A percentile compares a stretch with the other conserved stretches of the same genome.
phyloP scores from a whole-genome alignment of 148 eudicot genomes.

The Rhododendron mucronatum region DNA sequence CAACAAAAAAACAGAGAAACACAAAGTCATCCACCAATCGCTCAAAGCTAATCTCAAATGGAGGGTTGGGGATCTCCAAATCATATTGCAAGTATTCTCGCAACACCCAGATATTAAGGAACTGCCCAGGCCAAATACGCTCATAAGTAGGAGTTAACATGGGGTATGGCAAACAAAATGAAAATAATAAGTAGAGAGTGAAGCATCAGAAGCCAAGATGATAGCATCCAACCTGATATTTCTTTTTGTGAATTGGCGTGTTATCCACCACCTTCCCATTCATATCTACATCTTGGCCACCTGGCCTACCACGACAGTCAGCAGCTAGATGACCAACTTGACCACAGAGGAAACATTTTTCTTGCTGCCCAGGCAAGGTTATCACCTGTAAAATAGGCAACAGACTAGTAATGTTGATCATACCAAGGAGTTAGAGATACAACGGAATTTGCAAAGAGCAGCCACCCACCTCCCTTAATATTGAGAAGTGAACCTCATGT shows the following conservation, averaged over 20 bases:
- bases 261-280: slow-evolving; percentile 52
- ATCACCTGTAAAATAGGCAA: slow-evolving; percentile 49
- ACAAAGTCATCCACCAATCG: slow-evolving; percentile 93
- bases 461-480: slow-evolving; percentile 87
- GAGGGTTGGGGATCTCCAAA: slow-evolving; percentile 66
- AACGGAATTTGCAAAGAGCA: background rate
- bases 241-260: slow-evolving; percentile 83
- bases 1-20: slow-evolving; percentile 97
- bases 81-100: slow-evolving; percentile 95
- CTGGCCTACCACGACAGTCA: slow-evolving; percentile 64
- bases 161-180: background rate
- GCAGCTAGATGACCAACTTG: slow-evolving; percentile 97
- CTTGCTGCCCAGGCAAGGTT: slow-evolving; percentile 78
- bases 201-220: background rate
- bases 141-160: background rate
- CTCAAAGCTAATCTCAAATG: slow-evolving; percentile 72
- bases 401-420: background rate
- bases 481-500: slow-evolving; percentile 96
- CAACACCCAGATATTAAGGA: slow-evolving; percentile 88
- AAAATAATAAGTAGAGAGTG: background rate
- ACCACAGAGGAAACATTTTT: slow-evolving; percentile 85
- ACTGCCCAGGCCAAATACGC: slow-evolving; percentile 38
- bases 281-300: slow-evolving; percentile 26
- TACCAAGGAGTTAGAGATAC: background rate
- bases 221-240: slow-evolving; percentile 69